Evolutionary conservation across 1,139 yeast species (phyloP).

Genomic region (Diutina neorugosa): DNA sequence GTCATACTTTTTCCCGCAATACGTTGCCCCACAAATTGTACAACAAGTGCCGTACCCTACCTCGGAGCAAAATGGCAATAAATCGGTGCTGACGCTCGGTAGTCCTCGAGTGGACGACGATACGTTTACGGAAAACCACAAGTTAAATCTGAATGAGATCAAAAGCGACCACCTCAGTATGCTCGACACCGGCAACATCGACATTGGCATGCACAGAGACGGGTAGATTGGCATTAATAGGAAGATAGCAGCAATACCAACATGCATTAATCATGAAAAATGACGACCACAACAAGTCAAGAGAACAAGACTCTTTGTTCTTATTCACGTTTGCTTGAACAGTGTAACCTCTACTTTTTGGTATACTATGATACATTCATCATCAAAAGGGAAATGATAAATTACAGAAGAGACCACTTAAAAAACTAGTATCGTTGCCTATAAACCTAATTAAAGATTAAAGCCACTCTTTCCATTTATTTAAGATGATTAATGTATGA

Average conservation of each 20-base stretch:
- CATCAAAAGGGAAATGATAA: no score
- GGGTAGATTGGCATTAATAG: not conserved
- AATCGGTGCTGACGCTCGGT: not conserved
- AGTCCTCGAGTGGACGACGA: not conserved
- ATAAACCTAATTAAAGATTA: no score
- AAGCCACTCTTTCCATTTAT: no score
- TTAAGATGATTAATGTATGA: no score
- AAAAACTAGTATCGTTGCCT: no score
- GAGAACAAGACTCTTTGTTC: no score
- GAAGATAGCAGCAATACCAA: not conserved
- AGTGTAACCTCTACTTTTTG: no score
- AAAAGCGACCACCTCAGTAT: not conserved
- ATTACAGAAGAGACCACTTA: no score
- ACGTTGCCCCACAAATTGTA: slow-evolving; percentile 11
- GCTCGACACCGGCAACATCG: not conserved
- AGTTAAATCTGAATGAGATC: not conserved
- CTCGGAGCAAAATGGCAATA: not conserved
- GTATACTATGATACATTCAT: no score
- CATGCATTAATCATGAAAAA: not conserved
- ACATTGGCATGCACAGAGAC: not conserved
- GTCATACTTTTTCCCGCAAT: slow-evolving; percentile 11
- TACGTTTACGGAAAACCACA: not conserved
- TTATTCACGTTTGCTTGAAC: no score
- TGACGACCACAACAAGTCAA: no score
- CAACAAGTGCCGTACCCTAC: not conserved